Base-by-base conservation (phyloP, 371 early-diverging fungal genomes). In the Zopfochytrium polystomum region DNA sequence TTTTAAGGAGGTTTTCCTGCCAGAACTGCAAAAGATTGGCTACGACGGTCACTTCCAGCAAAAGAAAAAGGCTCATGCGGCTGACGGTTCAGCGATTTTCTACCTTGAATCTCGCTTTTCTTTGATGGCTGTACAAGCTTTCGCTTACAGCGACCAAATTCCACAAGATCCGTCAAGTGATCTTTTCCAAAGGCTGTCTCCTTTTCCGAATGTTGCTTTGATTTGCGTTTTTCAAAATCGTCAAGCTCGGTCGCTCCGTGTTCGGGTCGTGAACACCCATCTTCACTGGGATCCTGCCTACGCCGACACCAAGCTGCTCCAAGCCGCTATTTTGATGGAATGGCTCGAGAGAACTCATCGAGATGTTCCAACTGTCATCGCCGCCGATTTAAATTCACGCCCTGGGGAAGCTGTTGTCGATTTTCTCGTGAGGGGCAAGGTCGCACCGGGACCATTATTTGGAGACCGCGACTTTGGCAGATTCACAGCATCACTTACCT, bases 61-160 rank as follows among this genome's bases (percentile, higher is more conserved):
- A 83, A 64, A 72, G 69, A 62, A 63, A 26, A 60, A 66, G 2
- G 57, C 57, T 43, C 61, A 64, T 29, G 44, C 65, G 6, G 95
- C 96, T 0, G 97, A 98, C 74, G 99, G 99, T 4, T 96, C 96
- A 74, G 96, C 96, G 3, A 97, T 86, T 0, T 98, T 99, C 71
- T 98, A 83, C 50, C 55, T 61, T 30, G 66, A 63, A 44, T 32
- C 53, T 22, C 53, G 54, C 4, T 63, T 72, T 58, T 18, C 27
- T 1, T 60, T 66, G 22, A 44, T 61, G 55, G 34, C 58, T 45
- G 53, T 67, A n/a, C 65, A 67, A 42, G 85, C 86, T 58, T 92
- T 90, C 70, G 70, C 72, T 26, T 66, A 90, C 58, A 66, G 90
- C 32, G 91, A 91, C 34, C 80, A 89, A 52, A 58, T 66, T 2